phyloP scores from a whole-genome alignment of 768 basidiomycete species.

The Trametes villosa region DNA sequence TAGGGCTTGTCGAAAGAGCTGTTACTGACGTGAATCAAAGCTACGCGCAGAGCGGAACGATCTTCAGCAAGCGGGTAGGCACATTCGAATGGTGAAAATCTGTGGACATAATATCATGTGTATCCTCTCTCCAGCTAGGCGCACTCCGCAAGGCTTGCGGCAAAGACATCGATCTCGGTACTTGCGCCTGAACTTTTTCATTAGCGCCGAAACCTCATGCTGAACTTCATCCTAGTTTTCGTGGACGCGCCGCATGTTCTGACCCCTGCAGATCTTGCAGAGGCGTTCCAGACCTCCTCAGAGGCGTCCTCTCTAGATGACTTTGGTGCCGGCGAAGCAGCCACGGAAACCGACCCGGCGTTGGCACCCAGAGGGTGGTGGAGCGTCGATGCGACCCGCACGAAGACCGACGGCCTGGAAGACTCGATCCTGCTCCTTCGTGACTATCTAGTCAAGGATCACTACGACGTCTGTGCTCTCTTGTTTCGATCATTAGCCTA shows the following conservation, averaged over 20 bases:
- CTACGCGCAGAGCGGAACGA: constrained; percentile 71
- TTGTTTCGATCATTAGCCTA: not conserved
- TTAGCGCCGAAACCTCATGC: not conserved
- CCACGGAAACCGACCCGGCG: constrained; percentile 49
- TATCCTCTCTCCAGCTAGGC: constrained; percentile 52
- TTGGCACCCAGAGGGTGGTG: constrained; percentile 75
- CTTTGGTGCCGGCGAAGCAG: constrained; percentile 45
- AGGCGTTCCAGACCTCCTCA: constrained; percentile 31
- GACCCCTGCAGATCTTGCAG: constrained; percentile 62
- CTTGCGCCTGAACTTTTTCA: not conserved
- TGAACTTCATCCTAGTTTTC: constrained; percentile 54
- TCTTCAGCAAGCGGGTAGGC: constrained; percentile 74
- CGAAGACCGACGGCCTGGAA: constrained; percentile 56
- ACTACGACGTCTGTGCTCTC: constrained; percentile 63
- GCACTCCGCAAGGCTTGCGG: constrained; percentile 73
- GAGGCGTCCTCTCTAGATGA: constrained; percentile 36
- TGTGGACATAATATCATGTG: not conserved
- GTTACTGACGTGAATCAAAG: constrained; percentile 39
- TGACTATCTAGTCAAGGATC: constrained; percentile 59
- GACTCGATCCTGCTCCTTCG: constrained; percentile 58
- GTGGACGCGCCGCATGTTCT: constrained; percentile 72
- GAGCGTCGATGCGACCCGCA: constrained; percentile 56
- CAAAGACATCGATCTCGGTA: constrained; percentile 70
- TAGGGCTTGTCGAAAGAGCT: not conserved
- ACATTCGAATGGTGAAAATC: not conserved